A percentile compares a stretch with the other conserved stretches of the same genome.
These are phyloP conservation scores for Oehlia diaphana DNA, from an alignment of 192 early-diverging fungal species.

Conservation along the genomic window DNA sequence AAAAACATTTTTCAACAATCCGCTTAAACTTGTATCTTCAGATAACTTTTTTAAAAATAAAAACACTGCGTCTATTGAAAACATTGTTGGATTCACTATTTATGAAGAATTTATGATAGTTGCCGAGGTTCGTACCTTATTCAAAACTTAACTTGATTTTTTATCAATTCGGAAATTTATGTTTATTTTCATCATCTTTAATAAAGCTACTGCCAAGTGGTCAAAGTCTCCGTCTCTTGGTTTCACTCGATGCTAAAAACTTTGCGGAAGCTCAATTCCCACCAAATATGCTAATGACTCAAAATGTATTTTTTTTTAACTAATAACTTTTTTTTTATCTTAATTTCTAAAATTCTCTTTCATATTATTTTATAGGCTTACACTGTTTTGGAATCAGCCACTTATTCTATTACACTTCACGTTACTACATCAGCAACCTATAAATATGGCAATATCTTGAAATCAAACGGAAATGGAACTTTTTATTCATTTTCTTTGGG, in stretches of 20 bases:
- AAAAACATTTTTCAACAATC: slow-evolving; percentile 46
- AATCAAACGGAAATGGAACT: slow-evolving; percentile 87
- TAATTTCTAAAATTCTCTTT: too few relatives aligned
- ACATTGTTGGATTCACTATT: slow-evolving; percentile 78
- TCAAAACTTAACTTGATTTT: background rate
- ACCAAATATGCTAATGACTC: slow-evolving; percentile 53
- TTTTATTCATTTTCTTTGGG: slow-evolving; percentile 76
- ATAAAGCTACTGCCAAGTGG: slow-evolving; percentile 38
- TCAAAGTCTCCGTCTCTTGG: slow-evolving; percentile 52
- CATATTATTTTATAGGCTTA: slow-evolving; percentile 48
- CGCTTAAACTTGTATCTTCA: slow-evolving; percentile 66
- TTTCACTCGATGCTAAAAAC: slow-evolving; percentile 71
- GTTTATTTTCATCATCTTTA: background rate
- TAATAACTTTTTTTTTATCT: too few relatives aligned
- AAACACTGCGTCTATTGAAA: slow-evolving; percentile 53
- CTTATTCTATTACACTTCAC: slow-evolving; percentile 62
- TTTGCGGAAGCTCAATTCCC: slow-evolving; percentile 81
- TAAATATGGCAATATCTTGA: slow-evolving; percentile 86
- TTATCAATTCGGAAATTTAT: background rate
- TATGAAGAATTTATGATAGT: slow-evolving; percentile 81
- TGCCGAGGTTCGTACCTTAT: slow-evolving; percentile 50
- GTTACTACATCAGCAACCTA: slow-evolving; percentile 60
- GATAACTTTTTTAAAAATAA: slow-evolving; percentile 53
- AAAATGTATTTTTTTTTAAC: background rate
- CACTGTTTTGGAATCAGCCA: slow-evolving; percentile 70